Percentiles rank a stretch among this genome's conserved stretches.
Evolutionary conservation across 305 asterid species (phyloP).

Genomic region (Ajuga reptans): DNA sequence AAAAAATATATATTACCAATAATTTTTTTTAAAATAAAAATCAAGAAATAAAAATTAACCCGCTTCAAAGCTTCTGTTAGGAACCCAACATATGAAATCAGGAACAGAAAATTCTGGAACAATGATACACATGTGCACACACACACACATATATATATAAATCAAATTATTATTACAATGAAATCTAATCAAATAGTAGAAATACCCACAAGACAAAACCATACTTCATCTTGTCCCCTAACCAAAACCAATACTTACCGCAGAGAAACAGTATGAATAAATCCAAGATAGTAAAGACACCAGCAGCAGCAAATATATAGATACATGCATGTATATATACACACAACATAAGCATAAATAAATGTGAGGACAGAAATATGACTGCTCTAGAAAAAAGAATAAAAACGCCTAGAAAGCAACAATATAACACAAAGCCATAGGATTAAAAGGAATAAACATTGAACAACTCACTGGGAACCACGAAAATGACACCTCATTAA

Average conservation of each 20-base stretch:
- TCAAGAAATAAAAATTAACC: conserved; percentile 28
- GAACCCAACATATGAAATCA: conserved; percentile 38
- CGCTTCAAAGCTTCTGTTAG: conserved; percentile 35
- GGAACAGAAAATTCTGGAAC: conserved; percentile 16
- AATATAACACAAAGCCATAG: conserved; percentile 35
- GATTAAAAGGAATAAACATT: conserved; percentile 77
- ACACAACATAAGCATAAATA: conserved; percentile 39
- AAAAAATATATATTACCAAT: conserved; percentile 23
- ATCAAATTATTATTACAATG: conserved; percentile 17
- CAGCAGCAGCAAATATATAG: conserved; percentile 11
- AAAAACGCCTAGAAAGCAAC: conserved; percentile 73
- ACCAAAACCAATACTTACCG: conserved; percentile 52
- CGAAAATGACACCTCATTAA: conserved; percentile 42
- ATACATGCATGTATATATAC: neutral
- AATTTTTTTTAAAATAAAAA: no score
- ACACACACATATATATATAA: conserved; percentile 25
- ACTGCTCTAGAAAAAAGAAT: conserved; percentile 90
- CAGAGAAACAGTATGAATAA: conserved; percentile 50
- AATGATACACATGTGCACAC: conserved; percentile 35
- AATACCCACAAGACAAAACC: conserved; percentile 67
- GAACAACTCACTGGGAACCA: conserved; percentile 57
- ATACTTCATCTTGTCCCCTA: conserved; percentile 58
- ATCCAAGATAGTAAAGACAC: conserved; percentile 60
- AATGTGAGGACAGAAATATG: conserved; percentile 60
- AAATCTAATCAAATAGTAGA: conserved; percentile 51